These are phyloP conservation scores for Candida qinlingensis DNA, from an alignment of 805 yeast genomes.

Conservation along the genomic window DNA sequence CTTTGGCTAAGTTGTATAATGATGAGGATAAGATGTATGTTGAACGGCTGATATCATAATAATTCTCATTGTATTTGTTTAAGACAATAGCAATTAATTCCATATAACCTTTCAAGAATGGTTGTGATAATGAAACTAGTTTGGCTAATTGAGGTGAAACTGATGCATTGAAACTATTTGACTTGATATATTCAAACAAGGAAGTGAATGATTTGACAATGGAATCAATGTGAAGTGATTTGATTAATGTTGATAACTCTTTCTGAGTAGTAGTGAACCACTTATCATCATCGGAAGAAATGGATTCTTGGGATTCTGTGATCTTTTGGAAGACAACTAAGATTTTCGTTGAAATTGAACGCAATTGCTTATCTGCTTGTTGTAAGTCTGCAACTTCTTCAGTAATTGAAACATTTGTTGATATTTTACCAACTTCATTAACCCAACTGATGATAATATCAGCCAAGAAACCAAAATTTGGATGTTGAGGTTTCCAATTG, in stretches of 20 bases:
- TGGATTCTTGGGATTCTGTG: slow-evolving; percentile 13
- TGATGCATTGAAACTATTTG: slow-evolving; percentile 32
- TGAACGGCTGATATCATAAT: slow-evolving; percentile 52
- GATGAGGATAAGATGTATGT: slow-evolving; percentile 52
- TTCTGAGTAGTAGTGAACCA: slow-evolving; percentile 59
- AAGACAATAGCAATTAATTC: slow-evolving; percentile 42
- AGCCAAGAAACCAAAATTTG: slow-evolving; percentile 39
- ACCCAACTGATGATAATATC: slow-evolving; percentile 47
- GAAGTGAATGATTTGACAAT: slow-evolving; percentile 32
- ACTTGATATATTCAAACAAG: slow-evolving; percentile 31
- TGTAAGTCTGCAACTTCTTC: slow-evolving; percentile 20
- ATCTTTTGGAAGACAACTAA: slow-evolving; percentile 65
- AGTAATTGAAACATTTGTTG: not conserved
- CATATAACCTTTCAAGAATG: slow-evolving; percentile 57
- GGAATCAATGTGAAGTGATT: slow-evolving; percentile 34
- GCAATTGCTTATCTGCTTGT: slow-evolving; percentile 41
- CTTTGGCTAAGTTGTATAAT: slow-evolving; percentile 56
- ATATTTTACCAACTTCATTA: slow-evolving; percentile 3
- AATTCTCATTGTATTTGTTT: slow-evolving; percentile 41
- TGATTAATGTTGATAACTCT: slow-evolving; percentile 36
- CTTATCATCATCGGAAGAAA: slow-evolving; percentile 50
- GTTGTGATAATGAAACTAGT: slow-evolving; percentile 50
- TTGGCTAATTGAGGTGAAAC: slow-evolving; percentile 40
- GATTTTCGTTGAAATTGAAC: slow-evolving; percentile 51
- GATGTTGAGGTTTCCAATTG: slow-evolving; percentile 31